A percentile compares a stretch with the other conserved stretches of the same genome.
Conservation (phyloP, 2,329 filamentous ascomycete genomes). For the Penicillium brasilianum region DNA sequence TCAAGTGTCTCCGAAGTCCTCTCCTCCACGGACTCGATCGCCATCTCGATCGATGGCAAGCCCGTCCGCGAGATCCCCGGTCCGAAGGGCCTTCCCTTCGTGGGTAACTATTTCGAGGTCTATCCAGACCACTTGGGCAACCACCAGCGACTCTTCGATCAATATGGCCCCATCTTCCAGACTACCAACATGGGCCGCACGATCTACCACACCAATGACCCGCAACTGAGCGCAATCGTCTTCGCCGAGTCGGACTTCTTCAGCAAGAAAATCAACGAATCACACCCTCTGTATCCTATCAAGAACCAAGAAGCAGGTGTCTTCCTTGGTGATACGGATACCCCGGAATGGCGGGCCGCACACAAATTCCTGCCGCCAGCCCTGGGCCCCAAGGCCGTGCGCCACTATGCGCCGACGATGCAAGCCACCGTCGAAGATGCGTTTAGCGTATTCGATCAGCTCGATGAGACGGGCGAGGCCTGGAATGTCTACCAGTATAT, state of each 20-base stretch:
- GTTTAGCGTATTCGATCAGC: conserved; percentile 54
- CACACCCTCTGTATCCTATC: conserved; percentile 38
- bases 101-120: conserved; percentile 61
- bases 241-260: conserved; percentile 60
- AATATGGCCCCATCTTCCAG: conserved; percentile 59
- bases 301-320: conserved; percentile 37
- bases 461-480: conserved; percentile 54
- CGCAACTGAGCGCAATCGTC: conserved; percentile 52
- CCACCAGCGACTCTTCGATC: conserved; percentile 59
- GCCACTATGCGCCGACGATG: conserved; percentile 62
- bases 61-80: conserved; percentile 34
- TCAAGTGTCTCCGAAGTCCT: conserved; percentile 19
- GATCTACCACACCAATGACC: conserved; percentile 59
- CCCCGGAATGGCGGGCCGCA: conserved; percentile 44
- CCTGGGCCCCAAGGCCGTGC: conserved; percentile 27
- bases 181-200: conserved; percentile 59
- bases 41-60: conserved; percentile 38
- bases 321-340: conserved; percentile 43
- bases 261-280: conserved; percentile 55
- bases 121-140: conserved; percentile 65
- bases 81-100: conserved; percentile 37
- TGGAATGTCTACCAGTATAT: conserved; percentile 59
- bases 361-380: conserved; percentile 60
- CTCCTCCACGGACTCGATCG: conserved; percentile 20
- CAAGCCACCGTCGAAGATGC: conserved; percentile 58